These are phyloP conservation scores for Bretziella fagacearum DNA, from an alignment of 2,329 filamentous ascomycete genomes.

Conservation along the genomic window DNA sequence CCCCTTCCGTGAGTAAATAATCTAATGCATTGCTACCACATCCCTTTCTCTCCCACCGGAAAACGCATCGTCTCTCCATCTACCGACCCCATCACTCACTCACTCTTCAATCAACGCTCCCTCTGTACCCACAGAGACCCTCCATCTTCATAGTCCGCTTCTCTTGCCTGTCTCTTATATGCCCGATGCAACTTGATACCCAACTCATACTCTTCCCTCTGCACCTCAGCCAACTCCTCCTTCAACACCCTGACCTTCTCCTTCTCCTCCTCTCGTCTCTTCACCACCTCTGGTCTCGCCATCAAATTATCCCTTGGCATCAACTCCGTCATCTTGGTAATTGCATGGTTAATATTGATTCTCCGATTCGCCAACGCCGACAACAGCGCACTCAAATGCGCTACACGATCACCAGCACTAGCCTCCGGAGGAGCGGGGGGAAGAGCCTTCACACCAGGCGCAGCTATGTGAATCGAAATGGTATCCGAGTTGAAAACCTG, in stretches of 20 bases:
- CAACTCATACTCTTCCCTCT: conserved; percentile 61
- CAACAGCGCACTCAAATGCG: conserved; percentile 47
- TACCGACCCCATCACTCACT: background rate
- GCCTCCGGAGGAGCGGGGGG: conserved; percentile 44
- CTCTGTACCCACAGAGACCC: conserved; percentile 57
- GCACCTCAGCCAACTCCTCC: conserved; percentile 53
- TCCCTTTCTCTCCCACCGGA: no score
- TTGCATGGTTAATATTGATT: conserved; percentile 53
- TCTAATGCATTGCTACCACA: no score
- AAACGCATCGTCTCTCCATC: no score
- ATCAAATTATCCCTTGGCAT: conserved; percentile 56
- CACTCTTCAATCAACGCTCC: conserved; percentile 25
- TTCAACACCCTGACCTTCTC: conserved; percentile 49
- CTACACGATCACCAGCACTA: conserved; percentile 45
- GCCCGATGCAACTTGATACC: conserved; percentile 58
- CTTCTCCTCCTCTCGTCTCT: conserved; percentile 39
- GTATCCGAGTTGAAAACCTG: conserved; percentile 14
- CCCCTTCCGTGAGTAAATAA: no score
- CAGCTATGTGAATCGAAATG: conserved; percentile 12
- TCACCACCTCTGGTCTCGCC: conserved; percentile 45
- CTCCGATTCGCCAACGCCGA: conserved; percentile 49
- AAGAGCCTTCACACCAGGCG: conserved; percentile 35
- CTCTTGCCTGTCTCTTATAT: conserved; percentile 56
- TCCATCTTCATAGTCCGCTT: conserved; percentile 46
- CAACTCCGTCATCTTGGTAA: conserved; percentile 61